phyloP scores from a whole-genome alignment of 768 basidiomycete species.

The Chiua virens region DNA sequence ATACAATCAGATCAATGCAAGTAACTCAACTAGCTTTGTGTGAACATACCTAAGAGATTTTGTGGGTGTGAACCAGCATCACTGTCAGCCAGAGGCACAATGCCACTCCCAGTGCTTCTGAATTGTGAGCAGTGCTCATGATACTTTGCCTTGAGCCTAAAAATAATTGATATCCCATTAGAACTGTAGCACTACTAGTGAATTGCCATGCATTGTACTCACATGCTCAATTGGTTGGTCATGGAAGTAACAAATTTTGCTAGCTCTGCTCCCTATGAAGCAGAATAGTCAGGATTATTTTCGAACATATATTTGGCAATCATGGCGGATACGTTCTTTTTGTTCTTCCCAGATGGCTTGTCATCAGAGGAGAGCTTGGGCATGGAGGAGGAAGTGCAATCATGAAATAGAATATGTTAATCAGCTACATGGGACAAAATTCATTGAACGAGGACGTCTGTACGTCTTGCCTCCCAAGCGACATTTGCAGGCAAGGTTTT shows the following conservation, averaged over 20 bases:
- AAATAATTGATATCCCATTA: not conserved
- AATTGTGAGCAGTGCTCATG: not conserved
- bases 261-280: no score
- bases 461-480: not conserved
- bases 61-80: not conserved
- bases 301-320: constrained; percentile 1
- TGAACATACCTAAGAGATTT: not conserved
- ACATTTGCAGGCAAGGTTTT: not conserved
- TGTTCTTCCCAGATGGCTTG: constrained; percentile 5
- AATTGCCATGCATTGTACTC: no score
- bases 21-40: no score
- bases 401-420: constrained; percentile 1
- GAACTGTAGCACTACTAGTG: no score
- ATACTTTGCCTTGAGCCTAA: not conserved
- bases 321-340: not conserved
- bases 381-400: not conserved
- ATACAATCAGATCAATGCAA: not conserved
- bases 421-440: not conserved
- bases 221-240: no score
- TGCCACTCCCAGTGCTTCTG: not conserved
- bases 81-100: not conserved
- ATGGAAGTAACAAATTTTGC: no score
- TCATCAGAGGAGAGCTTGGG: not conserved
- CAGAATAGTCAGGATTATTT: not conserved
- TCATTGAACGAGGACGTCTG: not conserved